Base-by-base conservation (phyloP, 2,329 filamentous ascomycete species). In the Fusarium marasasianum region DNA sequence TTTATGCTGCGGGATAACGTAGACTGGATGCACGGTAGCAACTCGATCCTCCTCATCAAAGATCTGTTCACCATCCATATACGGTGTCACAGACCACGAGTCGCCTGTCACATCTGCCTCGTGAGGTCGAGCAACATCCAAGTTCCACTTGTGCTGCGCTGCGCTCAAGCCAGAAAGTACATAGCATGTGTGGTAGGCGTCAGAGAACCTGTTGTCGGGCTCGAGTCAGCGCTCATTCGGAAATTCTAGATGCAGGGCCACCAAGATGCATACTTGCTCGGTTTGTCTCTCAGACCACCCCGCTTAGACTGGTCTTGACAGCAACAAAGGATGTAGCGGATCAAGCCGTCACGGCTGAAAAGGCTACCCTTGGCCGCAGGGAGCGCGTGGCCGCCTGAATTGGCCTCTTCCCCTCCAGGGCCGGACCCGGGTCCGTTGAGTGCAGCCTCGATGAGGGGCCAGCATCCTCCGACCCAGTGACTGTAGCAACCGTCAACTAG, bases 401-500 rank as follows among this genome's bases (percentile, higher is more conserved):
- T 69, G 78, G 78, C 75, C 72, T 71, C 75, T 66, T 78, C 76
- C 69, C 74, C 79, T 78, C 76, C 83, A 68, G 47, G 63, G 29
- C 41, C 55, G 35, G 63, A 22, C 47, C 55, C 54, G 63, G 86
- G 85, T 35, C 88, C 89, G 75, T 89, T 88, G 66, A 96, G 84
- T 62, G 92, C 92, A 65, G 94, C 94, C 85, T 98, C 93, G 76
- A 98, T 87, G 74, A 99, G 84, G 51, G 96, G 92, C 94, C 95
- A 99, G 85, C 95, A 98, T 62, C 93, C 93, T 62, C 96, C 96
- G 40, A 98, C 93, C 96, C 96, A 99, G 83, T 98, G 96, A 81
- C 94, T 97, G 85, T 99, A 99, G 84, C 96, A 99, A 51, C 96
- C 96, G 82, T 99, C 96, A 38, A 98, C 96, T 38, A 99, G 88